A percentile compares a stretch with the other conserved stretches of the same genome.
Conservation (phyloP, 352 stramenopile species). For the Saprolegnia diclina region DNA sequence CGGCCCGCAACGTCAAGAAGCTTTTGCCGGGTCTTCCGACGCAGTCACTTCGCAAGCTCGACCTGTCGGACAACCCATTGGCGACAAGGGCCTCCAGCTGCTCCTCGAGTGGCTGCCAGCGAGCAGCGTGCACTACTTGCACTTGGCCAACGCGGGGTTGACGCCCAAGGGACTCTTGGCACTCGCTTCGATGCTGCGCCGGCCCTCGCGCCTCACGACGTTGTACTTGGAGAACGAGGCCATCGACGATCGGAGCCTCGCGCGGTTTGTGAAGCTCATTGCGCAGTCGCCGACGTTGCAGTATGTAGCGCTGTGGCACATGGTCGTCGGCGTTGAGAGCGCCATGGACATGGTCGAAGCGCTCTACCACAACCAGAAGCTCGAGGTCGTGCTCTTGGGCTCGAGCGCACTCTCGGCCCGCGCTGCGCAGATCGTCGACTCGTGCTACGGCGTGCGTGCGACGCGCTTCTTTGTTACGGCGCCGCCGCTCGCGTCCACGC, state of each 20-base stretch:
- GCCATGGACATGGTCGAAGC: slow-evolving; percentile 4
- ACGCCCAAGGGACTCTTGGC: background rate
- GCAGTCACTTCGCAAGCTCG: background rate
- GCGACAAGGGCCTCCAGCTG: background rate
- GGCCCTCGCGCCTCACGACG: background rate
- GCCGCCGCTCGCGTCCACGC: background rate
- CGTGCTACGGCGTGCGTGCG: background rate
- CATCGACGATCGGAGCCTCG: background rate
- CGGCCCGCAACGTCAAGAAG: slow-evolving; percentile 7
- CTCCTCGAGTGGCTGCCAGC: slow-evolving; percentile 6
- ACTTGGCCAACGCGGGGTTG: background rate
- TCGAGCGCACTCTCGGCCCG: background rate
- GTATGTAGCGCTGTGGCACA: background rate
- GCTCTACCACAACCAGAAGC: slow-evolving; percentile 2
- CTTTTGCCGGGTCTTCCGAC: background rate
- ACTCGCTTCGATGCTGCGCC: background rate
- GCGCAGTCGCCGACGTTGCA: background rate
- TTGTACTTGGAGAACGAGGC: background rate
- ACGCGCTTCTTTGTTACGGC: background rate
- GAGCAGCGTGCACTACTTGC: background rate
- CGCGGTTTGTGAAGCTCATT: slow-evolving; percentile 3
- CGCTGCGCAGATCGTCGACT: background rate
- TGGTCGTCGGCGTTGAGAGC: background rate
- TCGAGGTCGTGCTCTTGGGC: background rate
- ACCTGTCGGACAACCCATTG: background rate